phyloP scores from a whole-genome alignment of 106 monocot species.

The Allium sativum region DNA sequence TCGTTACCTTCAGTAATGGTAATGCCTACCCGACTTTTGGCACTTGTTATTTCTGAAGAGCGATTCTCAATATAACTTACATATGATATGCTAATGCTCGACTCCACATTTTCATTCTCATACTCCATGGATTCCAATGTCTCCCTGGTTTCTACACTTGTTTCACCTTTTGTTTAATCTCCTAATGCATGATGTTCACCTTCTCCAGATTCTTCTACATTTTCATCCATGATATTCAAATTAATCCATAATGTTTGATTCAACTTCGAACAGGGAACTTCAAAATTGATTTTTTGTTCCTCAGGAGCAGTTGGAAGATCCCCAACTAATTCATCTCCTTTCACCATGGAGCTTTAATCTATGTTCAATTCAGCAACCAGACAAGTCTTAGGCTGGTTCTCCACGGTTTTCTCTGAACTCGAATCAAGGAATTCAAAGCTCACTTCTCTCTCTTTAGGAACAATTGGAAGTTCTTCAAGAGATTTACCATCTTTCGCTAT shows the following conservation, averaged over 20 bases:
- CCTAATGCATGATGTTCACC: background rate
- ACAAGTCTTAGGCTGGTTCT: too few species aligned
- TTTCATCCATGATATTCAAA: background rate
- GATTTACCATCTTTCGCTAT: background rate
- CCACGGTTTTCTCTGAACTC: too few species aligned
- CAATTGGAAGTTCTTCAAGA: background rate
- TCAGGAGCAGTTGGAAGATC: background rate
- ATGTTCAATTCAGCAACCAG: too few species aligned
- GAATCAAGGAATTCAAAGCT: background rate
- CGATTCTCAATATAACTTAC: background rate
- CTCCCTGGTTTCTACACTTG: background rate
- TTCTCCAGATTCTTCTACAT: background rate
- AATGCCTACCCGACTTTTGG: background rate
- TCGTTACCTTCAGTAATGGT: background rate
- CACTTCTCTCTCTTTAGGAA: background rate
- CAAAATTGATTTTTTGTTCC: background rate
- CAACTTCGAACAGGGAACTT: background rate
- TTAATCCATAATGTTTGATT: background rate
- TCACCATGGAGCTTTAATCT: too few species aligned
- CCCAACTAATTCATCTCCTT: too few species aligned
- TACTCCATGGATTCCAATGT: background rate
- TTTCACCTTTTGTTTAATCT: background rate
- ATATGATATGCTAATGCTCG: background rate
- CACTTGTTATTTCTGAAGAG: conserved; percentile 4
- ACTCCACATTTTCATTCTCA: background rate